Base-by-base conservation (phyloP, 768 basidiomycete genomes). In the Tylopilus felleus region DNA sequence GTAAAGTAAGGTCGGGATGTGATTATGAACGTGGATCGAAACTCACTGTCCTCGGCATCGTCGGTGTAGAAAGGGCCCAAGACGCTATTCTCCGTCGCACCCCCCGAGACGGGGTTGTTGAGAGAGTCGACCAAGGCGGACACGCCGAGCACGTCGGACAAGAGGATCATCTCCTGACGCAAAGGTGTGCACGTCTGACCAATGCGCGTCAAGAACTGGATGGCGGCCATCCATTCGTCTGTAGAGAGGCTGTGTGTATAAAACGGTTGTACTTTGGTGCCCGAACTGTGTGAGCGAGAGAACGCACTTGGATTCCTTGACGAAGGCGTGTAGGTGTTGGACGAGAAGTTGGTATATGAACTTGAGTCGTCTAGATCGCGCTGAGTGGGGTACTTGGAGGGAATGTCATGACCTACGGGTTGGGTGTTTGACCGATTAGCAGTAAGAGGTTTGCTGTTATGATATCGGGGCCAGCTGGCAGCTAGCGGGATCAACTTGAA, bases 1-100 rank as follows among this genome's bases (percentile, higher is more conserved):
- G 13, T 1, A 12, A 9, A 21, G 0, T 59, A 29, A 44, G 47
- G 28, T 27, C 13, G 5, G 27, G n/a, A 8, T 0, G 27, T 1
- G 12, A 40, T 27, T 7, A 22, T 27, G 16, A 51, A 12, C 21
- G 28, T 17, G 28, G 23, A 8, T 22, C 0, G 22, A 17, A 17
- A 67, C 82, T 62, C 60, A 90, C 90, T 67, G 38, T 90, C 81
- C 21, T 82, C 80, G 17, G 89, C 82, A 63, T 93, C 90, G 19
- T 85, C 83, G 3, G 88, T 89, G 62, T 78, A 86, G 73, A 93
- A 93, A 5, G 91, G 92, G 3, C 91, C 91, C 25, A 93, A 77
- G 12, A 93, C 85, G 21, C 84, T 87, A 28, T 80, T 81, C 61
- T 88, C 87, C 1, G 90, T 92, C 21, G 83, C 85, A 5, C 75